A percentile compares a stretch with the other conserved stretches of the same genome.
These are phyloP conservation scores for Ploettnerulaceae sp. DNA, from an alignment of 2,329 filamentous ascomycete species.

Conservation along the genomic window DNA sequence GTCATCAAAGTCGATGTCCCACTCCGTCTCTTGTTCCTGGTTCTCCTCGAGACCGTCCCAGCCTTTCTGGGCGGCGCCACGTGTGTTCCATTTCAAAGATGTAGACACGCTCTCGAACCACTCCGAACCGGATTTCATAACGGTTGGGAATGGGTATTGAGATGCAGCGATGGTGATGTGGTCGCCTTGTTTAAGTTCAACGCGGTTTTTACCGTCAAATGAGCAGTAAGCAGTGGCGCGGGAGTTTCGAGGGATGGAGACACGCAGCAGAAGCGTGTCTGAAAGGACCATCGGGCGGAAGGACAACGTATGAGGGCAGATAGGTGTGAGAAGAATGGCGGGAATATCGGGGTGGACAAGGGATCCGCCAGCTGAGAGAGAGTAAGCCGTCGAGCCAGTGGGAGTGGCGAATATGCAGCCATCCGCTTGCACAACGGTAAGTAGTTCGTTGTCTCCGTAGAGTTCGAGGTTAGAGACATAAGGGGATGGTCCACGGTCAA, in stretches of 20 bases:
- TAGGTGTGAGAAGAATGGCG: slow-evolving; percentile 91
- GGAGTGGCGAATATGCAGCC: slow-evolving; percentile 97
- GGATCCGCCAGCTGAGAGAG: slow-evolving; percentile 88
- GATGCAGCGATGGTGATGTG: slow-evolving; percentile 94
- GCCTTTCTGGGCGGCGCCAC: slow-evolving; percentile 86
- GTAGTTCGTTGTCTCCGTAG: slow-evolving; percentile 88
- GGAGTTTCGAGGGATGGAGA: slow-evolving; percentile 77
- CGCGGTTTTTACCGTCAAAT: slow-evolving; percentile 93
- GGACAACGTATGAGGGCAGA: slow-evolving; percentile 93
- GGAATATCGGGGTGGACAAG: slow-evolving; percentile 96
- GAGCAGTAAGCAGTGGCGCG: slow-evolving; percentile 94
- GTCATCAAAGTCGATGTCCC: slow-evolving; percentile 96
- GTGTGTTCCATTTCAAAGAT: slow-evolving; percentile 90
- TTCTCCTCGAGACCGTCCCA: slow-evolving; percentile 51
- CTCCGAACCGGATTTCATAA: slow-evolving; percentile 81
- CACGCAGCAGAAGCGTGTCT: slow-evolving; percentile 86
- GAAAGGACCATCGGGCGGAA: slow-evolving; percentile 98
- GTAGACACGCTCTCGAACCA: slow-evolving; percentile 96
- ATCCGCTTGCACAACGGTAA: slow-evolving; percentile 94
- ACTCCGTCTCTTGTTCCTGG: slow-evolving; percentile 55
- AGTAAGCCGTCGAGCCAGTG: slow-evolving; percentile 92
- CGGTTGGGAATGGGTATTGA: slow-evolving; percentile 95
- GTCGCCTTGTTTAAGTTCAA: slow-evolving; percentile 89
- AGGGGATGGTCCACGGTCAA: slow-evolving; percentile 91
- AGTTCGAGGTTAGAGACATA: slow-evolving; percentile 97